Conservation (phyloP, 306 rosid genomes). For the Sicyos baderoa region DNA sequence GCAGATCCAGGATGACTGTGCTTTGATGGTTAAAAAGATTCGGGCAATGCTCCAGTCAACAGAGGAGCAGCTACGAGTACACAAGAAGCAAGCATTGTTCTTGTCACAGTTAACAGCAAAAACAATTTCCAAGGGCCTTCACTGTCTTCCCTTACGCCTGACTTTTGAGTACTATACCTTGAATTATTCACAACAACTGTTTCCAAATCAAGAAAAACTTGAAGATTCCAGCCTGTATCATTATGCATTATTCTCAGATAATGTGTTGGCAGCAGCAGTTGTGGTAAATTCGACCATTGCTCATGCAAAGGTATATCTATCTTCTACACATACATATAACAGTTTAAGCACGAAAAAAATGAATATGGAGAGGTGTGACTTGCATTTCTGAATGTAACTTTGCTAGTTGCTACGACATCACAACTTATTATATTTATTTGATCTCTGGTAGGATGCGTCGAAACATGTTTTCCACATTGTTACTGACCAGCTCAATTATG, state of each 20-base stretch:
- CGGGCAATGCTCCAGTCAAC: conserved; percentile 89
- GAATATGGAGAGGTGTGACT: neutral
- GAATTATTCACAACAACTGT: neutral
- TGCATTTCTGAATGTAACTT: conserved; percentile 1
- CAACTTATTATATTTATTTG: neutral
- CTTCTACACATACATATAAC: neutral
- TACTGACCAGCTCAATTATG: conserved; percentile 20
- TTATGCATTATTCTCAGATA: conserved; percentile 23
- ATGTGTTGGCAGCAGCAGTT: conserved; percentile 22
- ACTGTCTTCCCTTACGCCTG: conserved; percentile 18
- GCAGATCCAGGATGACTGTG: conserved; percentile 77
- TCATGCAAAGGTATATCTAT: conserved; percentile 15
- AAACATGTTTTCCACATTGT: conserved; percentile 24
- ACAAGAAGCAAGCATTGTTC: conserved; percentile 88
- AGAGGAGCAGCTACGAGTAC: conserved; percentile 81
- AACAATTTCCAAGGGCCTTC: conserved; percentile 20
- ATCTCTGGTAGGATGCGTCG: conserved; percentile 10
- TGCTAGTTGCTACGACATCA: neutral
- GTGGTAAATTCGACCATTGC: conserved; percentile 22
- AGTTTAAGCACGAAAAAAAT: neutral
- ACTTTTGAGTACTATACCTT: conserved; percentile 5
- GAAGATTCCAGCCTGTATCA: conserved; percentile 20
- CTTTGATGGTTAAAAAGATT: conserved; percentile 67
- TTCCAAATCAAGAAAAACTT: conserved; percentile 16
- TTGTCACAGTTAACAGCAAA: conserved; percentile 47